Evolutionary conservation across 768 basidiomycete species (phyloP), one percentile per base, ranked within the genome.

Genomic region (Russula abietina): DNA sequence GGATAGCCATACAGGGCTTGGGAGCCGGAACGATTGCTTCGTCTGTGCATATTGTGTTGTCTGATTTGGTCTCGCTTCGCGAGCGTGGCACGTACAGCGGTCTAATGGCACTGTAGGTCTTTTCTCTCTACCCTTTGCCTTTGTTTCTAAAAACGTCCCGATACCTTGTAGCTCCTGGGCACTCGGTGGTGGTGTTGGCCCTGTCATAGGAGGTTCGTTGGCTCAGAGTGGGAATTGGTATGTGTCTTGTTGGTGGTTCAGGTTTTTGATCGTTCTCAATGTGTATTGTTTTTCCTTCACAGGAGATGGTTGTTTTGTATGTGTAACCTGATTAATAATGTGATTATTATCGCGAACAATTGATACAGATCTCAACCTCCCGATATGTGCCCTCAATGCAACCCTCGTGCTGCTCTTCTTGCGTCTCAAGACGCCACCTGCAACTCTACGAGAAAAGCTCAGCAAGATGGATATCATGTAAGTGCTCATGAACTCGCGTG

Each of bases 391-490:
- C 16, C 22, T 78, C 7, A 67, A 70, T 4, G 71, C 67, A 0
- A 68, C 55, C 7, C 19, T 76, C 2, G 65, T 75, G 26, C 51
- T 72, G 4, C 41, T 73, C 36, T 73, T 72, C 59, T 66, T 78
- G 38, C 69, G n/a, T n/a, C n/a, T n/a, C n/a, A n/a, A n/a, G n/a
- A n/a, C n/a, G n/a, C n/a, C n/a, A n/a, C n/a, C n/a, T n/a, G n/a
- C n/a, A n/a, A n/a, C n/a, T n/a, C n/a, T n/a, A n/a, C n/a, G n/a
- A n/a, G n/a, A n/a, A n/a, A n/a, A n/a, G n/a, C n/a, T n/a, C n/a
- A n/a, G n/a, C n/a, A n/a, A n/a, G n/a, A n/a, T n/a, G n/a, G n/a
- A n/a, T n/a, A n/a, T n/a, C n/a, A n/a, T n/a, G n/a, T n/a, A n/a
- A n/a, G n/a, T n/a, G n/a, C n/a, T n/a, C n/a, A n/a, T n/a, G n/a